Base-by-base conservation (phyloP, 1,284 basidiomycete species). In the Exsudoporus floridanus region DNA sequence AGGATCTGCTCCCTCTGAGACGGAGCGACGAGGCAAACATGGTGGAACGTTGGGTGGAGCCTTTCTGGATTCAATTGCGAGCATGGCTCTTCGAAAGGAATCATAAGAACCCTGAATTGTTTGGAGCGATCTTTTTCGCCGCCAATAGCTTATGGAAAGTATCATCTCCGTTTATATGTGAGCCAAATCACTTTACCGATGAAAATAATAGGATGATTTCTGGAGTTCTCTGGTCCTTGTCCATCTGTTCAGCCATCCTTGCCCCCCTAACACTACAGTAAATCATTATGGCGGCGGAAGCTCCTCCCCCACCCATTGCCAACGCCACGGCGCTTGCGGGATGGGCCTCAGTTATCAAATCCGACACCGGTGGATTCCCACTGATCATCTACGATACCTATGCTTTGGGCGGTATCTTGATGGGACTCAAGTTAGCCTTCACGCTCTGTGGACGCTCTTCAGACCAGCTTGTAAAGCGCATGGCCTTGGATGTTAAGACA, bases 391-490 rank as follows among this genome's bases (percentile, higher is more conserved):
- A 68, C 47, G 47, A 54, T 30, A 68, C 65, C 28, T 66, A 67
- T 30, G 54, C 49, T 12, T 40, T 69, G 34, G 63, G 46, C 7
- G 52, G 55, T 43, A 52, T 68, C 19, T 53, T 66, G 34, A 57
- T 66, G 47, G 64, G 35, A 27, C 44, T 68, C 53, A 66, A 66
- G 50, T n/a, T 67, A 1, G 36, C 55, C 16, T 59, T 27, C 43
- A 59, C 63, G 4, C 31, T 66, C 19, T 66, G 57, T 45, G 65
- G 65, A 23, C 65, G 65, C 43, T 58, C 67, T 31, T 53, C 67
- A 2, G 65, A 66, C 44, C 66, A 66, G 13, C 52, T 66, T n/a
- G 63, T 69, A 31, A 63, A 59, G 57, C 63, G 65, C 33, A 67
- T 65, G 61, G 54, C 56, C 34, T 35, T 69, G 45, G 56, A 67